These are phyloP conservation scores for Calonectria henricotiae DNA, from an alignment of 2,329 filamentous ascomycete genomes.

Conservation along the genomic window DNA sequence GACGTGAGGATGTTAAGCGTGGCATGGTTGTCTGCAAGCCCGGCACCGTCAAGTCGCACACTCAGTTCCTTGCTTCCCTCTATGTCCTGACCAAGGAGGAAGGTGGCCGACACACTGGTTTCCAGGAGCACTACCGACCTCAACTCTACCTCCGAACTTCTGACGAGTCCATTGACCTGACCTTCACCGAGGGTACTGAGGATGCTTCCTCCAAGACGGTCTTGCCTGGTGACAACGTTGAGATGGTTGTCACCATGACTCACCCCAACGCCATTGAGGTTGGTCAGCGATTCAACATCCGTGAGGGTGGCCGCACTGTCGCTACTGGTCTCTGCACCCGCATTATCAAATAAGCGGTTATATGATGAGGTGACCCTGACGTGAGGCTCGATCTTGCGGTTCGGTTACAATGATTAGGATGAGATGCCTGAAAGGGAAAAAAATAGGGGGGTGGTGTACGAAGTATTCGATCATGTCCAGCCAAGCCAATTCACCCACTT, in stretches of 20 bases:
- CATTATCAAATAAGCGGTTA: slow-evolving; percentile 71
- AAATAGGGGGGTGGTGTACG: slow-evolving; percentile 48
- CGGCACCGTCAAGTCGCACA: slow-evolving; percentile 87
- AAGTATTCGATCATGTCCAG: slow-evolving; percentile 53
- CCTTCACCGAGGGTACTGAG: slow-evolving; percentile 88
- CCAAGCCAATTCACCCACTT: slow-evolving; percentile 50
- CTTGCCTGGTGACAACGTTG: slow-evolving; percentile 98
- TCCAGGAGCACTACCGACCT: slow-evolving; percentile 95
- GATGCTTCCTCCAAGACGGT: slow-evolving; percentile 84
- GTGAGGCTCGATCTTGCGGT: slow-evolving; percentile 15
- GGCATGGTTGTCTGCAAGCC: slow-evolving; percentile 95
- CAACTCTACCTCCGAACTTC: slow-evolving; percentile 97
- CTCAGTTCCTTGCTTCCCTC: slow-evolving; percentile 94
- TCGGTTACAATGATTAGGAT: not conserved
- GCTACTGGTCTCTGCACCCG: slow-evolving; percentile 88
- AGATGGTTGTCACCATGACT: slow-evolving; percentile 93
- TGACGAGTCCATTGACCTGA: slow-evolving; percentile 83
- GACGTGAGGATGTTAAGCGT: slow-evolving; percentile 93
- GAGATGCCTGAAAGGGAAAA: slow-evolving; percentile 33
- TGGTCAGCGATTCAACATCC: slow-evolving; percentile 97
- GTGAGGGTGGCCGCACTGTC: slow-evolving; percentile 94
- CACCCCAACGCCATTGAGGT: slow-evolving; percentile 89
- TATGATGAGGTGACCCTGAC: slow-evolving; percentile 26
- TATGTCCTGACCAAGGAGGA: slow-evolving; percentile 99
- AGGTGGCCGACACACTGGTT: slow-evolving; percentile 96